Base-by-base conservation (phyloP, 371 early-diverging fungal genomes). In the Neoconidiobolus thromboides region DNA sequence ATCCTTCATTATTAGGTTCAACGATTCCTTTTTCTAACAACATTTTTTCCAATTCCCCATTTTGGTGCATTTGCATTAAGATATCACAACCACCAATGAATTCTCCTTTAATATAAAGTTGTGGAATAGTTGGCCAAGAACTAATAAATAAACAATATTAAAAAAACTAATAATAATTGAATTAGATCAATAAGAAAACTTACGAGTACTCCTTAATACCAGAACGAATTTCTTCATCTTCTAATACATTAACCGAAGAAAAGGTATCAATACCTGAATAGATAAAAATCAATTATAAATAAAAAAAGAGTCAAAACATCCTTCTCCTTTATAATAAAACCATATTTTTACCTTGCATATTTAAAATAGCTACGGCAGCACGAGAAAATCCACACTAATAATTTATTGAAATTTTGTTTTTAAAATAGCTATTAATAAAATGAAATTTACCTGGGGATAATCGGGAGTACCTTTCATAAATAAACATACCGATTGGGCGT, bases 41-140 rank as follows among this genome's bases (percentile, higher is more conserved):
- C 62, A 93, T 61, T 61, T 81, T 78, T 65, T 89, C 89, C 38
- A 95, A 78, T 68, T 90, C 91, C 7, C 94, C 93, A 49, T 77
- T 83, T 71, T 90, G 81, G 65, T 88, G 86, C 93, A 96, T 91
- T 71, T 80, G 80, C 52, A 88, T 68, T 72, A 98, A 62, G 62
- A 95, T 93, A 68, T 99, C 98, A 68, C 87, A 87, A 7, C 99
- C 99, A 47, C 98, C 98, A 58, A 97, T 75, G 69, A 99, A 95
- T 71, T 93, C 89, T 60, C 94, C 93, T 70, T 92, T 86, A 67
- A 96, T 77, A 66, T 89, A 99, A 4, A 98, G 84, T 75, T 98
- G 98, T 43, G 99, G 99, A 71, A 95, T 91, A 12, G 98, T 99
- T 6, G 95, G 96, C 99, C 98, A 97, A 53, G 76, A 72, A 39